Evolutionary conservation across 2,329 filamentous ascomycete genomes (phyloP), one percentile per base, ranked within the genome.

Genomic region (Elsinoe australis): DNA sequence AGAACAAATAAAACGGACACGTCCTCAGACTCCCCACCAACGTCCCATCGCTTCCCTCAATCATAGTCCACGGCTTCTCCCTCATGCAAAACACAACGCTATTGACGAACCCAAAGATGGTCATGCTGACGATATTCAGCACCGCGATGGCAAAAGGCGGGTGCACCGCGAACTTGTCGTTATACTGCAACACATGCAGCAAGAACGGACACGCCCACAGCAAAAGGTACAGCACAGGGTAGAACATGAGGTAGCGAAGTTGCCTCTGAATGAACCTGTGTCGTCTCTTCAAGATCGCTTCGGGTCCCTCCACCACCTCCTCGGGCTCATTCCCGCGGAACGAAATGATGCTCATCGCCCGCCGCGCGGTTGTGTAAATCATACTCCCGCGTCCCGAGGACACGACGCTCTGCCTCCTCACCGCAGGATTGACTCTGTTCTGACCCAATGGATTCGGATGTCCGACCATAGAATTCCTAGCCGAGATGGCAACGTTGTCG

Each of bases 1-100:
- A 64, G 2, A 94, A 72, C 15, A 94, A 71, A 8, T 87, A 71
- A 3, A 95, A 71, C 0, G 87, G 88, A 61, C 89, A 92, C 4
- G 89, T 89, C 49, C 87, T 78, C 49, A 59, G 60, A 48, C 51
- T 53, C 14, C 61, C 61, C 49, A 52, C 56, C 29, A 65, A 58
- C 5, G 58, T 62, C n/a, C 64, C 64, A 21, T 66, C 57, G 6
- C 57, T 61, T 17, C 59, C 61, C 1, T 61, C 58, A 5, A 75
- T 71, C 45, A 76, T 67, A 28, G 66, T 66, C 82, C 82, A 87
- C 0, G 83, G 83, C 58, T 76, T 76, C 61, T 87, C 83, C 32
- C 81, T 72, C 3, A 74, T 62, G 12, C 72, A 73, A 61, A 87
- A 87, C 17, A 87, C 71, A 47, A 74, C 63, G 52, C 77, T 77